Base-by-base conservation (phyloP, 2,329 filamentous ascomycete genomes). In the Ascocoryne sarcoides region DNA sequence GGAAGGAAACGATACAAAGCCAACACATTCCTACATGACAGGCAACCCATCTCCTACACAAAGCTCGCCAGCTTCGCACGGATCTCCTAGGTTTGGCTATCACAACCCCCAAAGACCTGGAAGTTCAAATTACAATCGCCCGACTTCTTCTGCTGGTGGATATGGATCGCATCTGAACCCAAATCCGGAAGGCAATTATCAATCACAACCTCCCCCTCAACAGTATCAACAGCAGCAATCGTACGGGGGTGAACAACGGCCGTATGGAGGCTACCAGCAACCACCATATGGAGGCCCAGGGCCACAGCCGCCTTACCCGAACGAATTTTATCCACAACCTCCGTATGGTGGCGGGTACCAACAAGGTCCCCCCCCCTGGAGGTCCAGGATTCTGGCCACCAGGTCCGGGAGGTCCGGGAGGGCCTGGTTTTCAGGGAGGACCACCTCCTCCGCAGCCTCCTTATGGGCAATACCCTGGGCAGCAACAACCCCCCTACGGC, bases 1-100 rank as follows among this genome's bases (percentile, higher is more conserved):
- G 68, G 67, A 66, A 30, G 71, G 69, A 2, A 61, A 62, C 3
- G 67, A 73, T 43, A 62, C 62, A 15, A 60, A 64, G 53, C 63
- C 38, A 46, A 23, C 43, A 19, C 17, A n/a, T n/a, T 41, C 44
- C 5, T 52, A 53, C 26, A 43, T 52, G 17, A 36, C 19, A 2
- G 28, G 5, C 10, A 31, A 43, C 5, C 32, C 49, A 32, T 56
- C 28, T 35, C 57, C 43, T 19, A 43, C 45, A 32, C 43, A 50
- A 8, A 48, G 50, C 17, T 53, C 56, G 4, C 46, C 55, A 12
- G 41, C 17, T 14, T 39, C 43, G 12, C 45, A 43, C 8, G 44
- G 50, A 14, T 47, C 48, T 14, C 50, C 55, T 21, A 43, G 50
- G 16, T 60, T 54, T 23, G 53, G 53, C 2, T 54, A 56, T 34